Evolutionary conservation across 306 rosid genomes (phyloP).

Genomic region (Vigna reflexopilosa): DNA sequence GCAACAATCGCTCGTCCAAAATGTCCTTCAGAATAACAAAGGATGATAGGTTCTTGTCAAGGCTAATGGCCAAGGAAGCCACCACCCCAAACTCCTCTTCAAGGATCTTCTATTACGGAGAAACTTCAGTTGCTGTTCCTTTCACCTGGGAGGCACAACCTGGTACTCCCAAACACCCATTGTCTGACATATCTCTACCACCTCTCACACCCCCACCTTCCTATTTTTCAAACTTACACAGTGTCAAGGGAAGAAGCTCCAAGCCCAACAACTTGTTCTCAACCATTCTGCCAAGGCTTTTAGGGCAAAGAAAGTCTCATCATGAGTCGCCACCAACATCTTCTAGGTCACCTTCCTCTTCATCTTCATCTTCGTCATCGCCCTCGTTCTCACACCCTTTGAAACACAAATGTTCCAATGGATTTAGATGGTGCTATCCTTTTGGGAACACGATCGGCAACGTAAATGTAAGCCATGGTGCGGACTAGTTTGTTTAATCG

Average conservation of each 20-base stretch:
- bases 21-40: conserved; percentile 51
- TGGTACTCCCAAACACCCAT: conserved; percentile 55
- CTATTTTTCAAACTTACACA: conserved; percentile 31
- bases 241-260: conserved; percentile 9
- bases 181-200: conserved; percentile 45
- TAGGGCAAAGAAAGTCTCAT: conserved; percentile 32
- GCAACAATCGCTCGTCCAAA: conserved; percentile 34
- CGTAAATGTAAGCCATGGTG: conserved; percentile 42
- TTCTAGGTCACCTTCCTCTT: conserved; percentile 4
- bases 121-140: conserved; percentile 50
- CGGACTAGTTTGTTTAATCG: neutral
- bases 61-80: conserved; percentile 47
- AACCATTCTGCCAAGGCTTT: conserved; percentile 35
- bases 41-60: conserved; percentile 44
- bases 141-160: conserved; percentile 58
- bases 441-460: conserved; percentile 43
- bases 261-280: conserved; percentile 25
- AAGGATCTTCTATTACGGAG: conserved; percentile 51
- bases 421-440: conserved; percentile 45
- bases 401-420: conserved; percentile 4
- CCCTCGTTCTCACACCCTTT: conserved; percentile 31
- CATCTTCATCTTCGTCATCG: conserved; percentile 8
- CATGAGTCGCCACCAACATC: conserved; percentile 35
- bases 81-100: conserved; percentile 43
- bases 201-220: conserved; percentile 62